phyloP scores from a whole-genome alignment of 2,329 filamentous ascomycete species.

The Colletotrichum somersetense region DNA sequence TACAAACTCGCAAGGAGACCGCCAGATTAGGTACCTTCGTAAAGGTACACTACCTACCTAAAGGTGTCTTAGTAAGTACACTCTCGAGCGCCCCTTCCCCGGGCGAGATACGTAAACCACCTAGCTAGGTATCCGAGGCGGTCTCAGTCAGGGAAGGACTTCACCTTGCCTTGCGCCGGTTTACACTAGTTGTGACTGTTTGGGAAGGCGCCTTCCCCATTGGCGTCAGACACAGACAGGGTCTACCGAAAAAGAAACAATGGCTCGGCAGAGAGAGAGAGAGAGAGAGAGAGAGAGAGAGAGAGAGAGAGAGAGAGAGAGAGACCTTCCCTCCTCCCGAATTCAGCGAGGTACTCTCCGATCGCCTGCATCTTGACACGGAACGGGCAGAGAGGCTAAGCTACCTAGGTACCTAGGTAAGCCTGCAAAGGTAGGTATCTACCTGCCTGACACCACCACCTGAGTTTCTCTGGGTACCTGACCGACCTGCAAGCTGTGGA shows the following conservation, averaged over 20 bases:
- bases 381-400: conserved; percentile 4
- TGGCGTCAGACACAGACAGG: neutral
- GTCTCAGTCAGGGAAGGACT: neutral
- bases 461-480: too few species aligned
- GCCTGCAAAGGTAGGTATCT: too few species aligned
- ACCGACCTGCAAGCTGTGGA: neutral
- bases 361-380: conserved; percentile 6
- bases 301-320: neutral
- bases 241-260: neutral
- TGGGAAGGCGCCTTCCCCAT: neutral
- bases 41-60: too few species aligned
- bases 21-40: too few species aligned
- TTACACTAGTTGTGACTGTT: neutral
- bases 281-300: neutral
- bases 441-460: too few species aligned
- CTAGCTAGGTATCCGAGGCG: neutral
- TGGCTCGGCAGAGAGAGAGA: neutral
- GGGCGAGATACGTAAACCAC: too few species aligned
- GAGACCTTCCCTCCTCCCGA: neutral
- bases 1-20: conserved; percentile 5
- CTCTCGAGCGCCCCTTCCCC: neutral
- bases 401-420: neutral
- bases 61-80: neutral
- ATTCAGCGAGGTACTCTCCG: conserved; percentile 6
- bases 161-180: neutral